Evolutionary conservation across 176 grass and related monocot genomes (phyloP).

Genomic region (Aechmea fasciata): DNA sequence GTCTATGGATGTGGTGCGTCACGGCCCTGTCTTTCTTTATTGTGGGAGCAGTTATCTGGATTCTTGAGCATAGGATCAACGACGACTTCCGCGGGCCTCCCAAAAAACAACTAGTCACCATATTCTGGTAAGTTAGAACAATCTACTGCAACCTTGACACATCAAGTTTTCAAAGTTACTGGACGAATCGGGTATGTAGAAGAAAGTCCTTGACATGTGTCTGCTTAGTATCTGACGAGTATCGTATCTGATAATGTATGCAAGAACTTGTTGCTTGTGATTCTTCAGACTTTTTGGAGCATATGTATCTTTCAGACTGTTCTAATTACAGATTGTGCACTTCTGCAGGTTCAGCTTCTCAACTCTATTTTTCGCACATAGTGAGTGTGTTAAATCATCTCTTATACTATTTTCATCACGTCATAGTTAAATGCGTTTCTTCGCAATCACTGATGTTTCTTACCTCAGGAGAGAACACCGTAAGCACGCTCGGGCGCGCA

Average conservation of each 20-base stretch:
- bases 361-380: constrained; percentile 92
- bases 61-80: constrained; percentile 91
- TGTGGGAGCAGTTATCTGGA: constrained; percentile 77
- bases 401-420: constrained; percentile 7
- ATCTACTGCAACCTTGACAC: background rate
- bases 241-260: too few species aligned
- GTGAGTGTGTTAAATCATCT: constrained; percentile 37
- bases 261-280: too few species aligned
- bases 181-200: too few species aligned
- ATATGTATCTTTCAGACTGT: too few species aligned
- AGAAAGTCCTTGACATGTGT: background rate
- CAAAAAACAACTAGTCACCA: constrained; percentile 58
- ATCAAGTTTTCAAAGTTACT: too few species aligned
- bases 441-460: background rate
- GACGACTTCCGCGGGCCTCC: constrained; percentile 87
- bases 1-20: constrained; percentile 76
- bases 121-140: constrained; percentile 56
- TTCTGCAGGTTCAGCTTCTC: constrained; percentile 96
- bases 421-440: constrained; percentile 1
- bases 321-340: constrained; percentile 15
- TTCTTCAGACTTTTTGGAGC: too few species aligned
- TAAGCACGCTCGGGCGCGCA: constrained; percentile 68
- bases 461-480: constrained; percentile 67
- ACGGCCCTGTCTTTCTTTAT: constrained; percentile 63
- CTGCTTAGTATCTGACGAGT: background rate